Evolutionary conservation across 2,329 filamentous ascomycete genomes (phyloP).

Genomic region (Exophiala alcalophila): DNA sequence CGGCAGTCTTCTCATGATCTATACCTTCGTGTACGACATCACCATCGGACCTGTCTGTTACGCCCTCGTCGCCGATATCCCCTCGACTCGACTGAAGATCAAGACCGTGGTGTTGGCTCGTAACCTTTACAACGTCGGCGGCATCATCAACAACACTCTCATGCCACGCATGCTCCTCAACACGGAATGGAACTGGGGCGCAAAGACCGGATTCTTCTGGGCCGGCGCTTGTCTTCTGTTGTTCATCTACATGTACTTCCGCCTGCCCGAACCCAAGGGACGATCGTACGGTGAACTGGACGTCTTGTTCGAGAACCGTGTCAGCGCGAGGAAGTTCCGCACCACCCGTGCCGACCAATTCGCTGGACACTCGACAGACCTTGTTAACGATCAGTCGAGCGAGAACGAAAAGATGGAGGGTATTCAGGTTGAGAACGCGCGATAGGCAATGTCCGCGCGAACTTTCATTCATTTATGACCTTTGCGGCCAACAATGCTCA

Average conservation of each 20-base stretch:
- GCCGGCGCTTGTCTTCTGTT: slow-evolving; percentile 35
- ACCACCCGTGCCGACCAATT: too few relatives aligned
- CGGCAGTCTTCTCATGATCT: slow-evolving; percentile 52
- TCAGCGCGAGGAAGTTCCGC: slow-evolving; percentile 39
- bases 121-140: slow-evolving; percentile 44
- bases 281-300: slow-evolving; percentile 43
- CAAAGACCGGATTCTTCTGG: slow-evolving; percentile 42
- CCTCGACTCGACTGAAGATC: slow-evolving; percentile 51
- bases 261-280: slow-evolving; percentile 43
- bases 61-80: slow-evolving; percentile 52
- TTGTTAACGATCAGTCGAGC: too few relatives aligned
- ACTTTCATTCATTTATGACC: too few relatives aligned
- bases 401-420: too few relatives aligned
- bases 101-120: slow-evolving; percentile 55
- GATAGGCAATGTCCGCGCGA: too few relatives aligned
- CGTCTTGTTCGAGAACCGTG: slow-evolving; percentile 40
- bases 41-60: slow-evolving; percentile 55
- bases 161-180: slow-evolving; percentile 32
- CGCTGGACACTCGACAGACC: too few relatives aligned
- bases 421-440: too few relatives aligned
- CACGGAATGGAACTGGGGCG: slow-evolving; percentile 38
- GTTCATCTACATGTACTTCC: slow-evolving; percentile 41
- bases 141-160: slow-evolving; percentile 43
- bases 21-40: slow-evolving; percentile 54
- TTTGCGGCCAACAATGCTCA: too few relatives aligned